These are phyloP conservation scores for Coelastrella sp. DNA, from an alignment of 139 green algal species.

Conservation along the genomic window DNA sequence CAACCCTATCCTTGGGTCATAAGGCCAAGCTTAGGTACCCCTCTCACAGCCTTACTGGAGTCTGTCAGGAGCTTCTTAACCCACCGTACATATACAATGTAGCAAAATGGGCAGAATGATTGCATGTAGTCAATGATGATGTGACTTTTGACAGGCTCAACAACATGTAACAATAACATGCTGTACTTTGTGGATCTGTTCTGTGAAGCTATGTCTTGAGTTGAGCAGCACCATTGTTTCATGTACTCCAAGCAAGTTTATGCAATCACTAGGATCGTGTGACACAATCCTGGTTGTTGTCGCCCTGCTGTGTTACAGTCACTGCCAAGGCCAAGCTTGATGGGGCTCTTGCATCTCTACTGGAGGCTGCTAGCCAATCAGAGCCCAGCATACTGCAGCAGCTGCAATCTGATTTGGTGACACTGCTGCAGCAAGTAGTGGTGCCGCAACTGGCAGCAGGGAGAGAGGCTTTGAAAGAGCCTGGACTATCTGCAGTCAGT, in stretches of 20 bases:
- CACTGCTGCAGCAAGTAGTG: constrained; percentile 24
- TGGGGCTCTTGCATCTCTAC: neutral
- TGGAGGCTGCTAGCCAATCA: neutral
- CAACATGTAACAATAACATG: too few species aligned
- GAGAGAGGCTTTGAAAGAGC: neutral
- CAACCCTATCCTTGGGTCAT: too few species aligned
- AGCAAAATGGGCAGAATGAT: too few species aligned
- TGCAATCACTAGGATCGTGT: neutral
- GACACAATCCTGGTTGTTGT: neutral
- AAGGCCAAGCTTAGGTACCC: too few species aligned
- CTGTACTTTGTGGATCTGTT: too few species aligned
- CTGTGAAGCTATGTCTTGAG: too few species aligned
- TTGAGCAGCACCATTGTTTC: neutral
- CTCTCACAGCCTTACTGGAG: too few species aligned
- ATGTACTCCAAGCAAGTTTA: neutral
- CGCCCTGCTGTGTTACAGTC: neutral
- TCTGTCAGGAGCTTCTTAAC: too few species aligned
- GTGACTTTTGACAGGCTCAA: too few species aligned
- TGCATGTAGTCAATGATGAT: too few species aligned
- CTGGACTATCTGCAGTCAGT: constrained; percentile 12
- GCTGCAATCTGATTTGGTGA: constrained; percentile 12
- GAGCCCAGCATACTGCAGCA: constrained; percentile 30
- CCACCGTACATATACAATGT: too few species aligned
- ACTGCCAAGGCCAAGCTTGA: neutral
- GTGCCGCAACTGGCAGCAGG: neutral